Evolutionary conservation across 441 rosid species (phyloP).

Genomic region (Arabidopsis hybrid): DNA sequence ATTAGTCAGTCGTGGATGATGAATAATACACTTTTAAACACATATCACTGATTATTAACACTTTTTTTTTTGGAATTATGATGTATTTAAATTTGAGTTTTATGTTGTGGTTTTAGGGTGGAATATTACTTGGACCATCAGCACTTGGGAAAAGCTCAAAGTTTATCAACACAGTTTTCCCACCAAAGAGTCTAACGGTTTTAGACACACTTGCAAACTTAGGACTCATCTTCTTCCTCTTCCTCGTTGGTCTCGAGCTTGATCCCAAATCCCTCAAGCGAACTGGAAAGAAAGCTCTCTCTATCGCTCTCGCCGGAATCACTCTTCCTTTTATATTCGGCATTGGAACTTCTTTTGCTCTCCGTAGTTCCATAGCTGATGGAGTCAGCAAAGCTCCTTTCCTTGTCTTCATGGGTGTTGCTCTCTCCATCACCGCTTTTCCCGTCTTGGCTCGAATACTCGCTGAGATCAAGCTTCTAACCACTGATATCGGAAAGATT

Average conservation of each 20-base stretch:
- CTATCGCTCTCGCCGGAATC: constrained; percentile 62
- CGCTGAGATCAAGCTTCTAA: constrained; percentile 66
- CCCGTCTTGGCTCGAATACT: constrained; percentile 67
- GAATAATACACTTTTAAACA: not conserved
- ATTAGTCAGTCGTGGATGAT: not conserved
- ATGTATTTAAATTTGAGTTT: constrained; percentile 9
- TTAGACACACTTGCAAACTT: constrained; percentile 64
- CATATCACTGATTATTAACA: not conserved
- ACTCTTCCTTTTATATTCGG: constrained; percentile 57
- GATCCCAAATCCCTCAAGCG: constrained; percentile 54
- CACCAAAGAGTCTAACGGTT: constrained; percentile 53
- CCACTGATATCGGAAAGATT: constrained; percentile 56
- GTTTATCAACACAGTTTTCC: constrained; percentile 51
- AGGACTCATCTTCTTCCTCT: constrained; percentile 66
- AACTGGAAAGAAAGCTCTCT: constrained; percentile 57
- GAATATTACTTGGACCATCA: constrained; percentile 70
- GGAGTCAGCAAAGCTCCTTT: constrained; percentile 57
- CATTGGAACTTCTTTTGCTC: constrained; percentile 61
- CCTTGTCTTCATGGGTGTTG: constrained; percentile 69
- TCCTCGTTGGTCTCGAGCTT: constrained; percentile 64
- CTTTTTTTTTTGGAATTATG: not conserved
- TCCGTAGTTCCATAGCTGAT: constrained; percentile 52
- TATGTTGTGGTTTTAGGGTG: constrained; percentile 49
- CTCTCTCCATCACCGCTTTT: constrained; percentile 68
- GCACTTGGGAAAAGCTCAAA: constrained; percentile 57